Base-by-base conservation (phyloP, 2,329 filamentous ascomycete species). In the Calonectria pseudoreteaudii region DNA sequence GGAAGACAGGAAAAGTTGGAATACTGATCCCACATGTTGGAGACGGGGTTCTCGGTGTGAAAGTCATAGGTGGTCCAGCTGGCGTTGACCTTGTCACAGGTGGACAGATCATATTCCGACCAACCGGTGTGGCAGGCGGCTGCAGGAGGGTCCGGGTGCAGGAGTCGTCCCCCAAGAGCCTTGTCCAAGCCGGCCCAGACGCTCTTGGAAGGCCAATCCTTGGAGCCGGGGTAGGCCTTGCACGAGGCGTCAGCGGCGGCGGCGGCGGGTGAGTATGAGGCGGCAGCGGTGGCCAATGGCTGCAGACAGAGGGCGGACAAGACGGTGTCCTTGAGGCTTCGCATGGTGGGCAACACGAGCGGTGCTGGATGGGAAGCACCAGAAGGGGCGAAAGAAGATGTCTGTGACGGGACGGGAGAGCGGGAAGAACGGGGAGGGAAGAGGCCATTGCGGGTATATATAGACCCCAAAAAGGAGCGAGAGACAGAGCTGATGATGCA, bases 1-100 rank as follows among this genome's bases (percentile, higher is more conserved):
- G 88, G 88, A 50, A 90, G 82, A 79, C 89, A 90, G 16, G 87
- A 86, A 80, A 87, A 87, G 77, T 90, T 89, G 72, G 85, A 85
- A 79, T 83, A 89, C 65, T 88, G 86, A 69, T 88, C 80, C 71
- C 76, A 80, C 71, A 83, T 82, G 2, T 84, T 74, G 0, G 83
- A 84, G 10, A 85, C 65, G 8, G 83, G 83, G 31, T 84, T 71
- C 0, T 76, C 71, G 0, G 73, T 64, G 49, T 85, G 83, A 18
- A 78, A 81, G 0, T 83, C 80, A 49, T 80, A 82, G 5, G 73
- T 76, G 4, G 66, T 72, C 83, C 83, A 85, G 6, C 68, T 70
- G n/a, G 75, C 52, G 3, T 75, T 60, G 0, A 82, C 58, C 0
- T 70, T 49, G 0, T 70, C 68, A 71, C 88, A 89, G 7, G 79